Evolutionary conservation across 768 basidiomycete species (phyloP).

Genomic region (Leccinellum rugosiceps): DNA sequence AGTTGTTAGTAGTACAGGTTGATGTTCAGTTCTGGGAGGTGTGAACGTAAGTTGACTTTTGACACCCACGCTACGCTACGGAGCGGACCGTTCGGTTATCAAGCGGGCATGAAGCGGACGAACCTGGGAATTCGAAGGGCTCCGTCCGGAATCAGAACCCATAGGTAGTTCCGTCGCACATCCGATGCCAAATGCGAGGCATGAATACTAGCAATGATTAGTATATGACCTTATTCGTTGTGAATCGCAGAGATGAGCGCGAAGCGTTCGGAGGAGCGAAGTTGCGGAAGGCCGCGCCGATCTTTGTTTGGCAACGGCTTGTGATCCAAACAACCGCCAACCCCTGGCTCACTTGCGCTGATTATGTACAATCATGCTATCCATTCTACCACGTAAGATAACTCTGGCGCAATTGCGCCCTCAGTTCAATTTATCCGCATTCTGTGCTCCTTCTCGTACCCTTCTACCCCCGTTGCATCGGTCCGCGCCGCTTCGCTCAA

Average conservation of each 20-base stretch:
- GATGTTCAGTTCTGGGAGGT: constrained; percentile 1
- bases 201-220: background rate
- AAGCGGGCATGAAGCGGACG: constrained; percentile 9
- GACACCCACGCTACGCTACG: background rate
- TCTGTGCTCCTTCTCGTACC: background rate
- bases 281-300: background rate
- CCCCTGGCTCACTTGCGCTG: background rate
- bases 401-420: constrained; percentile 1
- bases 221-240: background rate
- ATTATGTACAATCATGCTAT: constrained; percentile 9
- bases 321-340: constrained; percentile 7
- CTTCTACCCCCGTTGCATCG: background rate
- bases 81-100: constrained; percentile 20
- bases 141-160: background rate
- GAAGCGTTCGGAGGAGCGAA: background rate
- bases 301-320: constrained; percentile 14
- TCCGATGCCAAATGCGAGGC: background rate
- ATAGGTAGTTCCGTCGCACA: background rate
- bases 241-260: background rate
- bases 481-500: background rate
- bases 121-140: constrained; percentile 6
- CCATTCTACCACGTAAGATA: background rate
- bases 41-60: constrained; percentile 30
- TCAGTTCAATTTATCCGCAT: background rate
- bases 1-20: constrained; percentile 25